Evolutionary conservation across 2,329 filamentous ascomycete genomes (phyloP).

Genomic region (Penicillium hesseltinei): DNA sequence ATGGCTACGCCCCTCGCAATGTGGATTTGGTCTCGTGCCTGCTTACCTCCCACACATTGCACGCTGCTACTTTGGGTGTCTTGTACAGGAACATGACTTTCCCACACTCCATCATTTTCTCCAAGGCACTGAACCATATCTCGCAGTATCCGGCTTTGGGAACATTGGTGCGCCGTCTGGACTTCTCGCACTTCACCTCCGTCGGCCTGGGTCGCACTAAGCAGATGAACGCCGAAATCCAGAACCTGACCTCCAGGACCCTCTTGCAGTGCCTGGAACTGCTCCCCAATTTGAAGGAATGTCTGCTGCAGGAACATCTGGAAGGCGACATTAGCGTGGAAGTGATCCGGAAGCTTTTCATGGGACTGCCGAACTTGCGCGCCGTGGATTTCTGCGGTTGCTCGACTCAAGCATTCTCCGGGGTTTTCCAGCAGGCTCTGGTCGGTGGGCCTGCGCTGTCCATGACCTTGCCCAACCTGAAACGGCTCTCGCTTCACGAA

Average conservation of each 20-base stretch:
- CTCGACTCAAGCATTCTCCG: slow-evolving; percentile 65
- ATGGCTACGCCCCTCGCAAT: slow-evolving; percentile 73
- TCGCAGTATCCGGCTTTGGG: slow-evolving; percentile 66
- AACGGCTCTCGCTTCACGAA: slow-evolving; percentile 73
- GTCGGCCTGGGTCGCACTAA: slow-evolving; percentile 72
- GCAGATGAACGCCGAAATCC: slow-evolving; percentile 70
- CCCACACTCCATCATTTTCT: slow-evolving; percentile 78
- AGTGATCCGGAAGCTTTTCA: slow-evolving; percentile 69
- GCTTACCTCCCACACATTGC: slow-evolving; percentile 70
- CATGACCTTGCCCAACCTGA: slow-evolving; percentile 58
- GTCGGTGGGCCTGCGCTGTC: slow-evolving; percentile 46
- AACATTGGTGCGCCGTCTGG: slow-evolving; percentile 72
- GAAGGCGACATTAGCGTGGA: slow-evolving; percentile 70
- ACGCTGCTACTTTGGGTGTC: slow-evolving; percentile 69
- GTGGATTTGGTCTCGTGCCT: slow-evolving; percentile 74
- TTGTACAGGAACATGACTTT: slow-evolving; percentile 79
- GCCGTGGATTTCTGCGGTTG: slow-evolving; percentile 77
- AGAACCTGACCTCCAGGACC: slow-evolving; percentile 72
- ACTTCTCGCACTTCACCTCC: slow-evolving; percentile 84
- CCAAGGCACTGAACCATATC: slow-evolving; percentile 73
- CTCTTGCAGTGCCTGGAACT: slow-evolving; percentile 69
- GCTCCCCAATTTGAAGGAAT: slow-evolving; percentile 72
- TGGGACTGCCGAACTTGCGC: slow-evolving; percentile 60
- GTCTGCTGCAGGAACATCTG: slow-evolving; percentile 76
- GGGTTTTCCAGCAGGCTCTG: slow-evolving; percentile 60